Evolutionary conservation across 805 yeast species (phyloP).

Genomic region (Wickerhamiella sorbophila): DNA sequence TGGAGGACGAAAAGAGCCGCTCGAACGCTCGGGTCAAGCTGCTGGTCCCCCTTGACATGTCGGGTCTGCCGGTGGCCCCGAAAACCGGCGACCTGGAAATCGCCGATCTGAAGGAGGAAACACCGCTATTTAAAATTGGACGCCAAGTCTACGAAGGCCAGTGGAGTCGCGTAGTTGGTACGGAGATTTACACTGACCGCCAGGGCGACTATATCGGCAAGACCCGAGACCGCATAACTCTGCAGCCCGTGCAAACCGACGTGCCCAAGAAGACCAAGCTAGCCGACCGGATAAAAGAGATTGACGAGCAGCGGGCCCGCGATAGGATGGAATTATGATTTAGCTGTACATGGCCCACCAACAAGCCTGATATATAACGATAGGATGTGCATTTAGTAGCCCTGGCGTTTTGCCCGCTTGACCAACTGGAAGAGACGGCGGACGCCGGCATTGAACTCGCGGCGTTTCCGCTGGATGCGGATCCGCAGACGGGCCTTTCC

Average conservation of each 20-base stretch:
- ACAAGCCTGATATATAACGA: no score
- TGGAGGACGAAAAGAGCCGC: constrained; percentile 47
- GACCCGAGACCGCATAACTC: constrained; percentile 17
- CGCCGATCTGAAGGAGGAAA: constrained; percentile 40
- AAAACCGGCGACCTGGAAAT: constrained; percentile 33
- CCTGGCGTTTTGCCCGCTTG: constrained; percentile 18
- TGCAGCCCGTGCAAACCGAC: constrained; percentile 16
- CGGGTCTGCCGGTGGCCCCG: constrained; percentile 24
- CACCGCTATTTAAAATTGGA: constrained; percentile 46
- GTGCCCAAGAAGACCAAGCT: constrained; percentile 3
- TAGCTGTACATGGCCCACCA: no score
- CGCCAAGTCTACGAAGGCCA: constrained; percentile 51
- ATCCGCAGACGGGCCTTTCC: constrained; percentile 23
- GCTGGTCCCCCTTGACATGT: constrained; percentile 39
- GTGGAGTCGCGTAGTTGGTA: constrained; percentile 71
- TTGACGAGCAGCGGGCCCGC: constrained; percentile 3
- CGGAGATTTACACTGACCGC: constrained; percentile 37
- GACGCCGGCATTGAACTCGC: constrained; percentile 24
- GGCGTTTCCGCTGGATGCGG: constrained; percentile 20
- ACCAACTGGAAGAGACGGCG: constrained; percentile 24
- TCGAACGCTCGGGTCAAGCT: constrained; percentile 23
- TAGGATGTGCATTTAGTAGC: background rate
- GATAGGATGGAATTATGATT: no score
- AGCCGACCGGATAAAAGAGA: constrained; percentile 5
- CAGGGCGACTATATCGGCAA: constrained; percentile 21